Evolutionary conservation across 2,329 filamentous ascomycete genomes (phyloP).

Genomic region (Thielaviopsis punctulata): DNA sequence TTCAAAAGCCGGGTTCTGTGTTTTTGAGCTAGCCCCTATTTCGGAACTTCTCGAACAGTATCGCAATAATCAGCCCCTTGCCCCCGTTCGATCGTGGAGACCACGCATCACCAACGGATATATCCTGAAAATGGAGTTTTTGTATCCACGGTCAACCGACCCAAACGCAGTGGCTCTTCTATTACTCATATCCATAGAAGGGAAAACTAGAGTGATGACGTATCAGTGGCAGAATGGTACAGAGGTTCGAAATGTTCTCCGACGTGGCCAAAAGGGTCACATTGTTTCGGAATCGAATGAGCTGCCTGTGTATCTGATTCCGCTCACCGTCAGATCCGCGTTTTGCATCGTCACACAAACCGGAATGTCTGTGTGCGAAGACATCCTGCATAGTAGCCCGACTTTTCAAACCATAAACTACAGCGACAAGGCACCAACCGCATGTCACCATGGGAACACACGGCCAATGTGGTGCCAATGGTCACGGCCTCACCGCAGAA

Average conservation of each 20-base stretch:
- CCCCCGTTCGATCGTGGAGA: constrained; percentile 36
- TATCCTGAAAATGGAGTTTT: constrained; percentile 77
- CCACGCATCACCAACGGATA: constrained; percentile 42
- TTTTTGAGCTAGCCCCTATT: constrained; percentile 51
- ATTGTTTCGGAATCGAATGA: constrained; percentile 30
- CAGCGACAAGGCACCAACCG: constrained; percentile 23
- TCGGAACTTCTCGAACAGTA: constrained; percentile 33
- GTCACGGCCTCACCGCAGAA: constrained; percentile 57
- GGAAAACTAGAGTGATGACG: constrained; percentile 33
- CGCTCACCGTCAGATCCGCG: constrained; percentile 50
- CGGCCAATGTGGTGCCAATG: constrained; percentile 65
- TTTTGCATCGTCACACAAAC: constrained; percentile 51
- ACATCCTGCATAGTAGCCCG: constrained; percentile 34
- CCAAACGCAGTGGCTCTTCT: constrained; percentile 60
- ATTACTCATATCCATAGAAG: constrained; percentile 36
- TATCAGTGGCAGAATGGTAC: constrained; percentile 44
- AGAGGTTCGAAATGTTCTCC: constrained; percentile 27
- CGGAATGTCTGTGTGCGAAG: constrained; percentile 38
- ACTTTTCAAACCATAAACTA: constrained; percentile 29
- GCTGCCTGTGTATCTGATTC: constrained; percentile 54
- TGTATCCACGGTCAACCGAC: constrained; percentile 52
- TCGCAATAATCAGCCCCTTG: constrained; percentile 25
- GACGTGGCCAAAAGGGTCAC: constrained; percentile 28
- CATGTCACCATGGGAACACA: constrained; percentile 28
- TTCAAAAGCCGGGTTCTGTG: constrained; percentile 49